Evolutionary conservation across 352 stramenopile species (phyloP).

Genomic region (Phytopythium delawarense): DNA sequence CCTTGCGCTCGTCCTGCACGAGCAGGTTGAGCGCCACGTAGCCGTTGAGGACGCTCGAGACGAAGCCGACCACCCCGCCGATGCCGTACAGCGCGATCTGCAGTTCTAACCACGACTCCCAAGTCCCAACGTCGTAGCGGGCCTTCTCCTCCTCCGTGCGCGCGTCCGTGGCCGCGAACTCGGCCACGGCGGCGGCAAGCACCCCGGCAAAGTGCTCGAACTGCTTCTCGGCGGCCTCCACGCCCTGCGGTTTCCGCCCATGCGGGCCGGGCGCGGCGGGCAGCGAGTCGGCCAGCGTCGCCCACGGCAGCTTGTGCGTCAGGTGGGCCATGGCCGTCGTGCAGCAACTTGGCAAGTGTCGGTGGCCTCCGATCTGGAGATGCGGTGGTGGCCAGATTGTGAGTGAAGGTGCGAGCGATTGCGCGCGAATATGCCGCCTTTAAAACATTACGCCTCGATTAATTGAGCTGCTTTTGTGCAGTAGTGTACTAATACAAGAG

Average conservation of each 20-base stretch:
- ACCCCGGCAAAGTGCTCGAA: neutral
- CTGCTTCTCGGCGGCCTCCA: neutral
- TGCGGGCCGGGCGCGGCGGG: neutral
- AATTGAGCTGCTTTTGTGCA: too few species aligned
- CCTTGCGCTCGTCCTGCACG: neutral
- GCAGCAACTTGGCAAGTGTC: neutral
- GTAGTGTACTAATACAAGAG: neutral
- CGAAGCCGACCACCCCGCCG: neutral
- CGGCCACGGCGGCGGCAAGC: neutral
- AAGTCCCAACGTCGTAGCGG: neutral
- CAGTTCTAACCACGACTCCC: neutral
- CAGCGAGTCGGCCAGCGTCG: neutral
- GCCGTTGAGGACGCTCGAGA: neutral
- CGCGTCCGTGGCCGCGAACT: conserved; percentile 5
- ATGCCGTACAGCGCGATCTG: neutral
- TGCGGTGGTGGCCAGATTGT: neutral
- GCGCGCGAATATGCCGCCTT: neutral
- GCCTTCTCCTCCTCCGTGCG: conserved; percentile 3
- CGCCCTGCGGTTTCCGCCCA: neutral
- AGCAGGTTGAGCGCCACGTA: conserved; percentile 9
- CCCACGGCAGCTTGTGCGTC: conserved; percentile 7
- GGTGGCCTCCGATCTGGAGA: too few species aligned
- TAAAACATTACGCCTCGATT: neutral
- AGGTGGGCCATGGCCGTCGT: neutral
- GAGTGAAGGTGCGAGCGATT: neutral